A percentile compares a stretch with the other conserved stretches of the same genome.
These are phyloP conservation scores for Pyrenophora teres DNA, from an alignment of 2,329 filamentous ascomycete species.

Conservation along the genomic window DNA sequence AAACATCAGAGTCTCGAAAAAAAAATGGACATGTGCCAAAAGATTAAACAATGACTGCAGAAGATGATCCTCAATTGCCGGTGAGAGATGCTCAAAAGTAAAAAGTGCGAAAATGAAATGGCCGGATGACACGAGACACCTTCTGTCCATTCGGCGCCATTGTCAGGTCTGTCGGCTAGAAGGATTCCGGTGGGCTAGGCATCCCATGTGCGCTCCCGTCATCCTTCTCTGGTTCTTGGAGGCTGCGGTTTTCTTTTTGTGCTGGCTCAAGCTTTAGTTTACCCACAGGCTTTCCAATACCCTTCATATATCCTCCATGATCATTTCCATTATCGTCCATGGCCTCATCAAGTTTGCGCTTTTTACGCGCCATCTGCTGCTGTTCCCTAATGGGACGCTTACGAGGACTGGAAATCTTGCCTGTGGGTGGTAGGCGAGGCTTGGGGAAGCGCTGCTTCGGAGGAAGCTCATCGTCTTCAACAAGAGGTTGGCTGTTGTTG, in stretches of 20 bases:
- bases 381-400: constrained; percentile 83
- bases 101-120: constrained; percentile 3
- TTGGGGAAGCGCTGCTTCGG: constrained; percentile 79
- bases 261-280: constrained; percentile 55
- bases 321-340: constrained; percentile 45
- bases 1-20: background rate
- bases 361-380: constrained; percentile 83
- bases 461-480: constrained; percentile 94
- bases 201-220: constrained; percentile 71
- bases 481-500: constrained; percentile 77
- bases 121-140: background rate
- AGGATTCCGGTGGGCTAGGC: constrained; percentile 82
- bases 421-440: constrained; percentile 68
- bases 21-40: constrained; percentile 10
- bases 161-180: constrained; percentile 18
- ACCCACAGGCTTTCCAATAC: constrained; percentile 61
- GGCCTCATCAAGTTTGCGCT: constrained; percentile 68
- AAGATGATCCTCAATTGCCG: background rate
- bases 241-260: constrained; percentile 63
- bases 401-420: constrained; percentile 84
- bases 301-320: constrained; percentile 35
- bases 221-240: constrained; percentile 68
- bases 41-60: constrained; percentile 19
- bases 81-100: constrained; percentile 1
- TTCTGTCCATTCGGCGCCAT: background rate